Conservation (phyloP, 345 rosid genomes). For the Aethionema arabicum region DNA sequence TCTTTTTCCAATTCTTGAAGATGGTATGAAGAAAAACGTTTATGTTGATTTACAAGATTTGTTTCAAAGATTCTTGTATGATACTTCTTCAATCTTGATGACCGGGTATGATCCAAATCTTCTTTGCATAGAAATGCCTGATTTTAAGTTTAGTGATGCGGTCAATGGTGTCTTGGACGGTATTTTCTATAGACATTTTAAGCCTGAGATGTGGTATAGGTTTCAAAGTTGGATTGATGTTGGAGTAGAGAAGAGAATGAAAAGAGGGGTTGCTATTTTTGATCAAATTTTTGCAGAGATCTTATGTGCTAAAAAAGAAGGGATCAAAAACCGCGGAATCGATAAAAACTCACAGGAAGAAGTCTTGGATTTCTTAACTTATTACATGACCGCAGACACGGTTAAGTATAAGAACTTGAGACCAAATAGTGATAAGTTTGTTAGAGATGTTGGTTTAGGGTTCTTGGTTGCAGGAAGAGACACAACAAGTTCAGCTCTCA, state of each 20-base stretch:
- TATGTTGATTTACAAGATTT: no score
- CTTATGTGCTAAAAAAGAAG: slow-evolving; percentile 24
- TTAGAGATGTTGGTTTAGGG: slow-evolving; percentile 30
- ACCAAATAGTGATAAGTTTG: slow-evolving; percentile 14
- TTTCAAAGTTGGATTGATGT: slow-evolving; percentile 39
- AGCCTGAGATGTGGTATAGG: slow-evolving; percentile 33
- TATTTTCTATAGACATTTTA: slow-evolving; percentile 37
- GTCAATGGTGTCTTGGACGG: slow-evolving; percentile 41
- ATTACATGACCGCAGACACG: slow-evolving; percentile 20
- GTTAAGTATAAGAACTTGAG: not conserved
- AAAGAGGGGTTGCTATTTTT: slow-evolving; percentile 27
- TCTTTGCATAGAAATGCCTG: slow-evolving; percentile 31
- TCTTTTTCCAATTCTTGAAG: no score
- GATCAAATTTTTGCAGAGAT: slow-evolving; percentile 15
- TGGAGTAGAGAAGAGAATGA: slow-evolving; percentile 40
- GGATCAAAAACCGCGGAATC: not conserved
- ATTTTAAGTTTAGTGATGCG: slow-evolving; percentile 32
- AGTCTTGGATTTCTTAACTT: slow-evolving; percentile 27
- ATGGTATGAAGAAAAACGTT: no score
- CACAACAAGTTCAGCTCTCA: slow-evolving; percentile 36
- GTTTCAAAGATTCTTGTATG: no score
- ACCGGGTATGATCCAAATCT: no score
- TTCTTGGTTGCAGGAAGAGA: slow-evolving; percentile 37
- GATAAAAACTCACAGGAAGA: not conserved
- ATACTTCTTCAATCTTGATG: no score